Percentiles rank a stretch among this genome's conserved stretches.
These are phyloP conservation scores for Jasminum sambac DNA, from an alignment of 257 asterid species.

Conservation along the genomic window DNA sequence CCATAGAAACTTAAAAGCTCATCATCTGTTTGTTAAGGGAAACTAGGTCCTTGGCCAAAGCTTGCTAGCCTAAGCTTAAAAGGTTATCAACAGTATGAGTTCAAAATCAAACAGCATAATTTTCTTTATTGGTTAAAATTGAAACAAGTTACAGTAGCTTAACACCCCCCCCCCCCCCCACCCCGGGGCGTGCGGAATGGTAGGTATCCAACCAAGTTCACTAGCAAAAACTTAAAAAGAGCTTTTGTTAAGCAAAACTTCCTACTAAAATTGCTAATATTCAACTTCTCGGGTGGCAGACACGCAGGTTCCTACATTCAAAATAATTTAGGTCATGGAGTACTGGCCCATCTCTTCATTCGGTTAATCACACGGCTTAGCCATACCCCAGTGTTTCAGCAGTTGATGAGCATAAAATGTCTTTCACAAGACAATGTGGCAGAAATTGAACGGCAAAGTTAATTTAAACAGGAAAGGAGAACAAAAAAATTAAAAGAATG, in stretches of 20 bases:
- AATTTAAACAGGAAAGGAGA: not conserved
- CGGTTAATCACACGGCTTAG: not conserved
- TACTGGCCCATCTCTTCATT: conserved; percentile 4
- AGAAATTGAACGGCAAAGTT: not conserved
- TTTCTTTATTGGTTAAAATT: not conserved
- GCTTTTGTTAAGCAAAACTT: not conserved
- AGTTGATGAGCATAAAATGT: not conserved
- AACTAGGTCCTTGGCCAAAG: not conserved
- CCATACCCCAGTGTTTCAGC: not conserved
- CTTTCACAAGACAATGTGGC: conserved; percentile 3
- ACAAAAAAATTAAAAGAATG: not conserved
- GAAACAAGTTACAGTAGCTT: not conserved
- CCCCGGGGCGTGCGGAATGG: too few species aligned
- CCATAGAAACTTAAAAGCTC: not conserved
- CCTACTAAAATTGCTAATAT: not conserved
- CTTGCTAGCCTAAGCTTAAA: not conserved
- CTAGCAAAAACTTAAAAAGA: not conserved
- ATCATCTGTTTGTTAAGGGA: not conserved
- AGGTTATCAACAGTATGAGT: not conserved
- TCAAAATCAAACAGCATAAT: not conserved
- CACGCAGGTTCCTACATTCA: not conserved
- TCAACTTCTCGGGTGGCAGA: not conserved
- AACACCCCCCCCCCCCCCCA: too few species aligned
- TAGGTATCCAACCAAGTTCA: not conserved
- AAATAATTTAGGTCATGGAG: conserved; percentile 2